These are phyloP conservation scores for Fraxinus velutina DNA, from an alignment of 305 asterid species.

Conservation along the genomic window DNA sequence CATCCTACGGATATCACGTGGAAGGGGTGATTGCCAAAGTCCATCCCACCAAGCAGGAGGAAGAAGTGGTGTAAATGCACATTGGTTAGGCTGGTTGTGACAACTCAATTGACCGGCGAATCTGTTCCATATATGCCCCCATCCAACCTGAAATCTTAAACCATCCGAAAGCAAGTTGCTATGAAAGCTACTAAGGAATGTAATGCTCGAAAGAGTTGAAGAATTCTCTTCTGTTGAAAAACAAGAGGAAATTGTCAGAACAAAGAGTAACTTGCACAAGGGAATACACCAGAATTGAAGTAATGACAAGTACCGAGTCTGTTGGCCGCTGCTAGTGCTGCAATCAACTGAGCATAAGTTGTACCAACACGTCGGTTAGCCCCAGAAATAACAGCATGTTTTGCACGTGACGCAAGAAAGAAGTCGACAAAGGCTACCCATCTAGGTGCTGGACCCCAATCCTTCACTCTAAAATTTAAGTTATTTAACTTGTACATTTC, in stretches of 20 bases:
- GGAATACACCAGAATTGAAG: constrained; percentile 9
- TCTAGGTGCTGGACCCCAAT: constrained; percentile 99
- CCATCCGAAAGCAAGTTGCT: constrained; percentile 64
- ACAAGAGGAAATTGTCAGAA: constrained; percentile 1
- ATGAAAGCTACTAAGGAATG: constrained; percentile 85
- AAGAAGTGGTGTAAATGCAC: constrained; percentile 81
- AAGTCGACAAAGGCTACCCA: constrained; percentile 99
- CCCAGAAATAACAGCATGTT: constrained; percentile 73
- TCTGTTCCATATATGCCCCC: constrained; percentile 98
- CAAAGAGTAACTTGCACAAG: constrained; percentile 1
- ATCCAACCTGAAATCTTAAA: constrained; percentile 71
- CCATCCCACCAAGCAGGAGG: constrained; percentile 99
- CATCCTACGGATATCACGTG: constrained; percentile 66
- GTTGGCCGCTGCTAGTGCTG: constrained; percentile 84
- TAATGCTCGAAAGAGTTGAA: constrained; percentile 40
- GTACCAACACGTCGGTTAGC: constrained; percentile 96
- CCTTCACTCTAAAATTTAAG: constrained; percentile 59
- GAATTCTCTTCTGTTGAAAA: constrained; percentile 41
- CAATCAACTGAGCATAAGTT: constrained; percentile 79
- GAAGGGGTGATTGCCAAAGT: constrained; percentile 90
- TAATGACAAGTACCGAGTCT: constrained; percentile 54
- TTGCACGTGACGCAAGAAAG: constrained; percentile 90
- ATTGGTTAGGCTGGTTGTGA: constrained; percentile 56
- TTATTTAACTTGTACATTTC: constrained; percentile 25
- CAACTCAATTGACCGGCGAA: constrained; percentile 85